Conservation (phyloP, 2,329 filamentous ascomycete species). For the Dactylonectria estremocensis region DNA sequence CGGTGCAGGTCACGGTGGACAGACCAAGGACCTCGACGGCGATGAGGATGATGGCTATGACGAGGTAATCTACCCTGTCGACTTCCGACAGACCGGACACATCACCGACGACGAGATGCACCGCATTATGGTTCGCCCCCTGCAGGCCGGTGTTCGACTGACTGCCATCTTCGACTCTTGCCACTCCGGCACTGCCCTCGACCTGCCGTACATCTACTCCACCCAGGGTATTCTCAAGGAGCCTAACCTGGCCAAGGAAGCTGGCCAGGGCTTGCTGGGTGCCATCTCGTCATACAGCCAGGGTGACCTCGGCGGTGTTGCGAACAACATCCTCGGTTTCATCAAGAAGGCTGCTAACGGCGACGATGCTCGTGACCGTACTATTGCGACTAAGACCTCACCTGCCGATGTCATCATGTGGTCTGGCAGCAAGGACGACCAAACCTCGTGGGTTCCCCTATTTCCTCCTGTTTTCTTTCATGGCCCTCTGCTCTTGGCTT, state of each 20-base stretch:
- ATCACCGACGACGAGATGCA: slow-evolving; percentile 91
- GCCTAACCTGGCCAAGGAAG: slow-evolving; percentile 78
- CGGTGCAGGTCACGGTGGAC: slow-evolving; percentile 79
- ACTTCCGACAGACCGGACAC: slow-evolving; percentile 84
- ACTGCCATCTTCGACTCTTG: slow-evolving; percentile 78
- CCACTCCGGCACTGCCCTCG: slow-evolving; percentile 77
- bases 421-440: slow-evolving; percentile 95
- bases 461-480: slow-evolving; percentile 41
- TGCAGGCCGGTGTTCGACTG: slow-evolving; percentile 70
- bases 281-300: slow-evolving; percentile 72
- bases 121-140: slow-evolving; percentile 75
- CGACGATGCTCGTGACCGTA: slow-evolving; percentile 84
- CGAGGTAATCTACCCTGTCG: slow-evolving; percentile 87
- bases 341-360: slow-evolving; percentile 91
- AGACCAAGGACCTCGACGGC: slow-evolving; percentile 83
- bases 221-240: slow-evolving; percentile 79
- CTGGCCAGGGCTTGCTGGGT: slow-evolving; percentile 74
- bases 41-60: slow-evolving; percentile 88
- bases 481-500: slow-evolving; percentile 34
- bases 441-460: slow-evolving; percentile 82
- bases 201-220: slow-evolving; percentile 78
- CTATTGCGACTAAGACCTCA: slow-evolving; percentile 90
- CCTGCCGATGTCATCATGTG: slow-evolving; percentile 98
- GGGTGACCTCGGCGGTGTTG: slow-evolving; percentile 87
- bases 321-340: slow-evolving; percentile 84